Percentiles rank a stretch among this genome's conserved stretches.
These are phyloP conservation scores for Cunninghamia lanceolata DNA, from an alignment of 75 land plant genomes.

Conservation along the genomic window DNA sequence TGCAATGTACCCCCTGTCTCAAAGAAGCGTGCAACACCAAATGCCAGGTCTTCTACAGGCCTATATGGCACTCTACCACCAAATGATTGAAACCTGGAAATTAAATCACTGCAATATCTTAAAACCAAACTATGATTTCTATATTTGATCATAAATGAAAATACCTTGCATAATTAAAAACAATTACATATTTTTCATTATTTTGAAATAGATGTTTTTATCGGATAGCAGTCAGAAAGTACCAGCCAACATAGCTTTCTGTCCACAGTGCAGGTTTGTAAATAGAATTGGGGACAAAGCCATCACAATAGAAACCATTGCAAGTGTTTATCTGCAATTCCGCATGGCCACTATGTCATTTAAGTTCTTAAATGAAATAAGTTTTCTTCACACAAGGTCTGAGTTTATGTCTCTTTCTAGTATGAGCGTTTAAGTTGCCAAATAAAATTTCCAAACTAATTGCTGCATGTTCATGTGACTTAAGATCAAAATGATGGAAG, in stretches of 20 bases:
- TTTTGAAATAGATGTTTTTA: background rate
- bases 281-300: slow-evolving; percentile 56
- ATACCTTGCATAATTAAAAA: background rate
- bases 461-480: background rate
- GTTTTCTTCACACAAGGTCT: background rate
- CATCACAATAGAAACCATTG: slow-evolving; percentile 87
- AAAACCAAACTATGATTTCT: background rate
- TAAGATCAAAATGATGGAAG: background rate
- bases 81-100: slow-evolving; percentile 72
- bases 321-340: slow-evolving; percentile 70
- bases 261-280: slow-evolving; percentile 76
- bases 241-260: slow-evolving; percentile 88
- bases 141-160: background rate
- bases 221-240: slow-evolving; percentile 12
- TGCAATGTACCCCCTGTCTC: slow-evolving; percentile 77
- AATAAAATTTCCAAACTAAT: background rate
- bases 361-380: background rate
- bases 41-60: slow-evolving; percentile 84
- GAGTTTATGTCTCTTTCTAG: background rate
- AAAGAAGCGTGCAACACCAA: slow-evolving; percentile 81
- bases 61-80: slow-evolving; percentile 66
- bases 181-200: background rate
- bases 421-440: background rate
- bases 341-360: slow-evolving; percentile 13
- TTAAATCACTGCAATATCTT: background rate